These are phyloP conservation scores for Elsinoe ampelina DNA, from an alignment of 2,329 filamentous ascomycete genomes.

Conservation along the genomic window DNA sequence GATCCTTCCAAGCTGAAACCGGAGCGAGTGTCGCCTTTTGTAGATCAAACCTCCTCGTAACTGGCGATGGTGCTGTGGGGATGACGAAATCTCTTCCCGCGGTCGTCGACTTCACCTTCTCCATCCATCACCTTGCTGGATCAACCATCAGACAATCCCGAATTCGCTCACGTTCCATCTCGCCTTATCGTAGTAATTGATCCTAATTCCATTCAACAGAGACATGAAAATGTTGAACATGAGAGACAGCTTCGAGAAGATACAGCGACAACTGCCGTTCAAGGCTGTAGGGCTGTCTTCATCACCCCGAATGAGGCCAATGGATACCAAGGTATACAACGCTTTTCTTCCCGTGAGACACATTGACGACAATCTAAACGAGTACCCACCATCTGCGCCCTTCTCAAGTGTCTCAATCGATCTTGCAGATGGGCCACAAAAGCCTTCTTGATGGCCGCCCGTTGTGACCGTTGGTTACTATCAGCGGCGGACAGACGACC, in stretches of 20 bases:
- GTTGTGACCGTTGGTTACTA: slow-evolving; percentile 8
- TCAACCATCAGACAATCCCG: not conserved
- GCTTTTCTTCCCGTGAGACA: slow-evolving; percentile 10
- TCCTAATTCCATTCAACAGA: not conserved
- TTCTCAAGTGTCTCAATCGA: slow-evolving; percentile 1
- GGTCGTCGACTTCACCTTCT: not conserved
- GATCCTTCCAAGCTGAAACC: slow-evolving; percentile 3
- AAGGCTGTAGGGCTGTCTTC: not conserved
- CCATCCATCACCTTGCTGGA: not conserved
- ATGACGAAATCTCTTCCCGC: not conserved
- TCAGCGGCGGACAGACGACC: not conserved
- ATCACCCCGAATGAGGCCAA: not conserved
- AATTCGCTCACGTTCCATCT: not conserved
- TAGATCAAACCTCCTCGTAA: not conserved
- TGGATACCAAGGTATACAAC: not conserved
- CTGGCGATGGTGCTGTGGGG: not conserved
- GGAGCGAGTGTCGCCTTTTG: not conserved
- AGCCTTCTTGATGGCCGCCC: not conserved
- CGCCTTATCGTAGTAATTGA: too few species aligned
- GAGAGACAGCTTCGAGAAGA: slow-evolving; percentile 7
- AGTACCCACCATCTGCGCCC: not conserved
- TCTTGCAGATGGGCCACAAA: not conserved
- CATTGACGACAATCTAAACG: slow-evolving; percentile 11
- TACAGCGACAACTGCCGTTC: not conserved
- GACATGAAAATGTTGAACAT: not conserved